Evolutionary conservation across 1,139 yeast species (phyloP).

Genomic region (Suhomyces wounanorum): DNA sequence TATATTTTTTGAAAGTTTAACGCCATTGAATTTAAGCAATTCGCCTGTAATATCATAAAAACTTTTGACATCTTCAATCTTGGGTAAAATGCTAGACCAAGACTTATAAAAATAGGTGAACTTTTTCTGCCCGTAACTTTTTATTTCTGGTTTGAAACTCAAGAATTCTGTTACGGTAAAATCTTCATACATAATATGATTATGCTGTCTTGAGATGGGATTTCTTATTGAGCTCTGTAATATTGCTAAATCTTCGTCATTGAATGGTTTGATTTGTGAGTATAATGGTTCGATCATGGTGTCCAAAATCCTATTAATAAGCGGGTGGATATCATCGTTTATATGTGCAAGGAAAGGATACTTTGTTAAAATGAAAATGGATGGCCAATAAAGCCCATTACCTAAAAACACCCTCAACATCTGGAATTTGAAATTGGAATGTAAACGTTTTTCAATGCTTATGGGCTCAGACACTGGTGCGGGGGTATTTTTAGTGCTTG

Average conservation of each 20-base stretch:
- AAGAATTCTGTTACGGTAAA: constrained; percentile 20
- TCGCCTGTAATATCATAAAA: constrained; percentile 50
- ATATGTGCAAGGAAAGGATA: constrained; percentile 65
- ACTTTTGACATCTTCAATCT: constrained; percentile 40
- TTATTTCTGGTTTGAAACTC: constrained; percentile 37
- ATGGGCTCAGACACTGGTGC: constrained; percentile 9
- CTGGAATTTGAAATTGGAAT: constrained; percentile 32
- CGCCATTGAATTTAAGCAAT: constrained; percentile 57
- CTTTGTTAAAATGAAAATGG: constrained; percentile 58
- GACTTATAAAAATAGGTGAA: constrained; percentile 52
- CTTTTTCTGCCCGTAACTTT: constrained; percentile 31
- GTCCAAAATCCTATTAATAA: constrained; percentile 54
- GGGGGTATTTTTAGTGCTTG: constrained; percentile 1
- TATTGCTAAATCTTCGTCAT: constrained; percentile 21
- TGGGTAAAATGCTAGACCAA: constrained; percentile 51
- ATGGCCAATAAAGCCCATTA: constrained; percentile 66
- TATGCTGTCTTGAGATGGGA: constrained; percentile 35
- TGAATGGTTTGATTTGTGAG: constrained; percentile 20
- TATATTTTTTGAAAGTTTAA: constrained; percentile 53
- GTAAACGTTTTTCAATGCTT: constrained; percentile 21
- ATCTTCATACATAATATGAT: constrained; percentile 35
- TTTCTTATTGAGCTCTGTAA: constrained; percentile 27
- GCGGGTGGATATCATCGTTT: constrained; percentile 52
- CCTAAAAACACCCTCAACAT: constrained; percentile 57
- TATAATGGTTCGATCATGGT: constrained; percentile 56